Conservation (phyloP, 208 protist species). For the Trypanosoma scelopori region DNA sequence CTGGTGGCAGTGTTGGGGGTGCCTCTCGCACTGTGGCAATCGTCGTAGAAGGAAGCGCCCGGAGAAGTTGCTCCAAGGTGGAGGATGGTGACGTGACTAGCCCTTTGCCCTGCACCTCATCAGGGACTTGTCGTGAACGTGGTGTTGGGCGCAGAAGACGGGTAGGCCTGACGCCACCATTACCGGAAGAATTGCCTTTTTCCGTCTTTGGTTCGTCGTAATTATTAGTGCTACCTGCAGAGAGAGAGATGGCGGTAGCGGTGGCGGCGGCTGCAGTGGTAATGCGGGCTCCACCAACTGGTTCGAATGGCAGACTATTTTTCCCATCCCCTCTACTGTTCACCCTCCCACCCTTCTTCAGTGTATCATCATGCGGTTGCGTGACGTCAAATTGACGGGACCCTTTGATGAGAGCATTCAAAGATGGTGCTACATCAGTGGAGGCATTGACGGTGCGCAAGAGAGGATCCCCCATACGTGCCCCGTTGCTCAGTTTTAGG, state of each 20-base stretch:
- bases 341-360: neutral
- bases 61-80: slow-evolving; percentile 10
- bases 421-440: slow-evolving; percentile 8
- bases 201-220: neutral
- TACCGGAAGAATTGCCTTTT: slow-evolving; percentile 4
- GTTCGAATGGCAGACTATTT: neutral
- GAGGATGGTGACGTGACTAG: neutral
- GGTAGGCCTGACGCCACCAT: neutral
- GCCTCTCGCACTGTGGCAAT: slow-evolving; percentile 20
- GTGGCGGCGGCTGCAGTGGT: neutral
- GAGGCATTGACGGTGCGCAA: neutral
- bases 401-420: slow-evolving; percentile 10
- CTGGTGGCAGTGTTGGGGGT: slow-evolving; percentile 7
- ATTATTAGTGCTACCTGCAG: slow-evolving; percentile 19
- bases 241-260: slow-evolving; percentile 11
- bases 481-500: slow-evolving; percentile 26
- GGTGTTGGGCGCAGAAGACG: slow-evolving; percentile 20
- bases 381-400: neutral
- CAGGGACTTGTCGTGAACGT: slow-evolving; percentile 4
- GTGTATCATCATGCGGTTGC: neutral
- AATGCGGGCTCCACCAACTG: neutral
- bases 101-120: neutral
- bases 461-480: slow-evolving; percentile 4
- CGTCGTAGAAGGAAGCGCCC: slow-evolving; percentile 2
- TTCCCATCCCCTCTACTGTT: neutral